Evolutionary conservation across 331 rosid species (phyloP).

Genomic region (Rosa hybrid): DNA sequence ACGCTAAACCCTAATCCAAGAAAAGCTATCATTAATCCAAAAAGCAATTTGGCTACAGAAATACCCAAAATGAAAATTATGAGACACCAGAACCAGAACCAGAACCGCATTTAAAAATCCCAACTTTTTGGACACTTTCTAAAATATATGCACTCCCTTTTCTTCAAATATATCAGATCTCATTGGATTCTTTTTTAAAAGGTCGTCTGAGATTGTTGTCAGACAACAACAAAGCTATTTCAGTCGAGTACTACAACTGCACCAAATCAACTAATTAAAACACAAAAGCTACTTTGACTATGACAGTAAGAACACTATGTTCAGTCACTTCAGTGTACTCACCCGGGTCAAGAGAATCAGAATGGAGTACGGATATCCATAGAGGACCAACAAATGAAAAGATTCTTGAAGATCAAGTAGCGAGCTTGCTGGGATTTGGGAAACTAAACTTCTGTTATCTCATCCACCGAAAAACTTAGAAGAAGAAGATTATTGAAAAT

Average conservation of each 20-base stretch:
- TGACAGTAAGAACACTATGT: background rate
- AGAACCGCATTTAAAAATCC: no score
- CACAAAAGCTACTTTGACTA: background rate
- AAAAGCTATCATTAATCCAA: conserved; percentile 31
- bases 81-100: background rate
- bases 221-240: background rate
- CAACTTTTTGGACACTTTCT: background rate
- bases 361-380: background rate
- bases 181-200: background rate
- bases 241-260: conserved; percentile 1
- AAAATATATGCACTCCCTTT: background rate
- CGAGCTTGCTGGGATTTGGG: background rate
- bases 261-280: no score
- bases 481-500: background rate
- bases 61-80: background rate
- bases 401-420: background rate
- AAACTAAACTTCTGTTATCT: background rate
- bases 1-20: conserved; percentile 1
- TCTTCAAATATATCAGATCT: background rate
- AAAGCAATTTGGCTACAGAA: conserved; percentile 6
- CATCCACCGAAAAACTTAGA: background rate
- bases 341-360: background rate
- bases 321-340: background rate
- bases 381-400: no score
- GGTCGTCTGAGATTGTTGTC: background rate